Conservation (phyloP, 78 protist species). For the Dictyostelium purpureum region DNA sequence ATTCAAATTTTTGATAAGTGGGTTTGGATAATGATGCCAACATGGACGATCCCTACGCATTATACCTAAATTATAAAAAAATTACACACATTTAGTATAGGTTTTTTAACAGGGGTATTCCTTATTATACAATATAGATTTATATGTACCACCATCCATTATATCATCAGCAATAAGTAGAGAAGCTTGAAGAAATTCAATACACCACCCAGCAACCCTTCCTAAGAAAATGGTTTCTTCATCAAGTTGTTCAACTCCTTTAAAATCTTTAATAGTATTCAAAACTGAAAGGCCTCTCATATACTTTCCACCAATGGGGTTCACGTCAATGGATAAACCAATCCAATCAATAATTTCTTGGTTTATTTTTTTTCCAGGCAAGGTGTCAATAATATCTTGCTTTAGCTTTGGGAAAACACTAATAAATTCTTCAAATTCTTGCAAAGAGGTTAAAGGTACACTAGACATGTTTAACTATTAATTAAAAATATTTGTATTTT, state of each 20-base stretch:
- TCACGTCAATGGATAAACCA: conserved; percentile 1
- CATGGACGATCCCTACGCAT: neutral
- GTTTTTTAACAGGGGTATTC: too few species aligned
- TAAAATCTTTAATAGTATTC: neutral
- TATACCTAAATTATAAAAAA: too few species aligned
- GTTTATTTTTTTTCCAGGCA: conserved; percentile 29
- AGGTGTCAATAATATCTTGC: conserved; percentile 16
- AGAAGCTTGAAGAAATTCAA: conserved; percentile 96
- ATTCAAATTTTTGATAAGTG: too few species aligned
- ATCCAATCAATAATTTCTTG: conserved; percentile 26
- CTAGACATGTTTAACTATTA: too few species aligned
- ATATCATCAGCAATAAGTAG: conserved; percentile 98
- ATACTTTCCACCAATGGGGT: conserved; percentile 86
- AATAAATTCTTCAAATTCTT: neutral
- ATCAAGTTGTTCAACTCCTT: conserved; percentile 31
- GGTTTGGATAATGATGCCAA: neutral
- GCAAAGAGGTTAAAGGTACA: too few species aligned
- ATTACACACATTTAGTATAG: too few species aligned
- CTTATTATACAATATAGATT: too few species aligned
- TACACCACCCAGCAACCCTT: conserved; percentile 93
- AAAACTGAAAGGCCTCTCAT: conserved; percentile 92
- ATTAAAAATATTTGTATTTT: too few species aligned
- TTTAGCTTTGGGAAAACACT: conserved; percentile 35
- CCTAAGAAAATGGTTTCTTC: conserved; percentile 65
- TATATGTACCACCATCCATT: conserved; percentile 97